These are phyloP conservation scores for Arachnomyces sp. DNA, from an alignment of 2,329 filamentous ascomycete species.

Conservation along the genomic window DNA sequence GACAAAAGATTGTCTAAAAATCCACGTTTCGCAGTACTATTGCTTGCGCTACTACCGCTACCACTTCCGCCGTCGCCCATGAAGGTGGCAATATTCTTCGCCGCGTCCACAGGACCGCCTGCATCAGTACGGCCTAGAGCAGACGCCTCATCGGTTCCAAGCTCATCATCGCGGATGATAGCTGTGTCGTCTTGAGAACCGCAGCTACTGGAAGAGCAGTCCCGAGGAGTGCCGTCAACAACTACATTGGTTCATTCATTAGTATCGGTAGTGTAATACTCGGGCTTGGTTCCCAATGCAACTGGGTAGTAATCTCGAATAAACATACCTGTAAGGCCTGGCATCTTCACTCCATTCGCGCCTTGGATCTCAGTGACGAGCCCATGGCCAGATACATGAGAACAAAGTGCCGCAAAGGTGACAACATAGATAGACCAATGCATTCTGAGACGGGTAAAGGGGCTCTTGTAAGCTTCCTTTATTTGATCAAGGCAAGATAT, in stretches of 20 bases:
- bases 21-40: too few species aligned
- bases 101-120: constrained; percentile 52
- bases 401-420: constrained; percentile 40
- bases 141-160: constrained; percentile 47
- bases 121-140: constrained; percentile 59
- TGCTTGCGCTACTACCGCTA: too few species aligned
- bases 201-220: constrained; percentile 55
- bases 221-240: constrained; percentile 59
- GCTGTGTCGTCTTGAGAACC: constrained; percentile 64
- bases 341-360: constrained; percentile 57
- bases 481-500: too few species aligned
- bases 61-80: constrained; percentile 41
- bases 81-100: constrained; percentile 52
- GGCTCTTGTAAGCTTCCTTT: constrained; percentile 16
- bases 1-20: too few species aligned
- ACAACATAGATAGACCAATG: constrained; percentile 39
- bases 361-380: constrained; percentile 50
- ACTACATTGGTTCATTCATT: constrained; percentile 31
- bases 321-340: constrained; percentile 47
- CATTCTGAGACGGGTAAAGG: constrained; percentile 32
- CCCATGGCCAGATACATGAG: constrained; percentile 51
- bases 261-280: constrained; percentile 5
- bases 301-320: too few species aligned
- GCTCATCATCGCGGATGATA: constrained; percentile 58
- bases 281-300: too few species aligned